Evolutionary conservation across 1,284 basidiomycete species (phyloP).

Genomic region (Puccinia brachypodii): DNA sequence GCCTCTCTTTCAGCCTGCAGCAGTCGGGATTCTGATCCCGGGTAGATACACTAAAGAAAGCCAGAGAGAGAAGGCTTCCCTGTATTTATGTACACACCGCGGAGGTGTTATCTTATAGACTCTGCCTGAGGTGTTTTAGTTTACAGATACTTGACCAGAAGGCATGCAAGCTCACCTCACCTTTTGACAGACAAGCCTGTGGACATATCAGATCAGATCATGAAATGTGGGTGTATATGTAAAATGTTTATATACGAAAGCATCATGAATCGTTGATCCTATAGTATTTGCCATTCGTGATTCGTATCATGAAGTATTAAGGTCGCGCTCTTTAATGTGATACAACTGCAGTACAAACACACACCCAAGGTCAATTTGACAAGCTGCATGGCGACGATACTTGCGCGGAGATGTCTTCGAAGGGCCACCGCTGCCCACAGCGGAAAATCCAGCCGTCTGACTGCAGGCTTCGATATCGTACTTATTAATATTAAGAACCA

Average conservation of each 20-base stretch:
- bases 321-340: too few species aligned
- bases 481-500: too few species aligned
- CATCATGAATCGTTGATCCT: neutral
- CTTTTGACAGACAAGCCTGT: neutral
- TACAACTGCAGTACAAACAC: neutral
- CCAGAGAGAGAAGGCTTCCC: too few species aligned
- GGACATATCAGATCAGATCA: neutral
- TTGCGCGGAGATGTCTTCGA: too few species aligned
- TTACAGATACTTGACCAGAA: neutral
- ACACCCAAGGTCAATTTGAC: too few species aligned
- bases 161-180: neutral
- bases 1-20: neutral
- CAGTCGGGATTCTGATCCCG: neutral
- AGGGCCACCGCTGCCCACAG: too few species aligned
- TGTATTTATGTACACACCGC: too few species aligned
- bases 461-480: too few species aligned
- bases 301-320: neutral
- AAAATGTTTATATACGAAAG: neutral
- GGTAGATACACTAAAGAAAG: neutral
- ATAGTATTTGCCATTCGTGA: neutral
- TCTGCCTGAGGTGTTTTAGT: neutral
- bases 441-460: too few species aligned
- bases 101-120: too few species aligned
- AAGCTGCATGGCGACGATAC: too few species aligned
- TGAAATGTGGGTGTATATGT: too few species aligned